These are phyloP conservation scores for Dothideomycetidae sp. DNA, from an alignment of 2,329 filamentous ascomycete species.

Conservation along the genomic window DNA sequence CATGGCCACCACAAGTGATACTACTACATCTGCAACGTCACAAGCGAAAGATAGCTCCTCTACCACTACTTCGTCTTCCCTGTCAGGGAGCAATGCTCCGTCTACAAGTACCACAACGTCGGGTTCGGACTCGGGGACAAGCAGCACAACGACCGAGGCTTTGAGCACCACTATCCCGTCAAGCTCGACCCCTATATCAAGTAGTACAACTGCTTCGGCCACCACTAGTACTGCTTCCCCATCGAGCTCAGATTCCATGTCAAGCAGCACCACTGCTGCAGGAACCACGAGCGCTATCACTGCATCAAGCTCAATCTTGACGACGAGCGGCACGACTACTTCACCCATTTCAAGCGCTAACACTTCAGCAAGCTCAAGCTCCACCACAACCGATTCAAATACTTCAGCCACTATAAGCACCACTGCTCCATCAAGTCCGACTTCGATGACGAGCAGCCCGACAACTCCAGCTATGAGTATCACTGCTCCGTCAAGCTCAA, in stretches of 20 bases:
- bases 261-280: neutral
- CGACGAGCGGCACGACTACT: neutral
- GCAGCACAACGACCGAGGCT: neutral
- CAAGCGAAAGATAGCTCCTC: neutral
- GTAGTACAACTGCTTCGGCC: neutral
- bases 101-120: neutral
- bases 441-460: neutral
- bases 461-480: neutral
- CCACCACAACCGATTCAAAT: neutral
- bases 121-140: neutral
- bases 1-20: no score
- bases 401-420: neutral
- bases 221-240: neutral
- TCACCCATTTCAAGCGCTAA: neutral
- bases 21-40: neutral
- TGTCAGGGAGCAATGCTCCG: no score
- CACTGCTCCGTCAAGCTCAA: neutral
- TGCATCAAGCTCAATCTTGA: no score
- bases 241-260: no score
- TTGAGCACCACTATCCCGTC: neutral
- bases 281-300: neutral
- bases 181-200: no score
- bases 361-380: neutral
- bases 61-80: neutral
- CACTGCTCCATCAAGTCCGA: neutral